Evolutionary conservation across 2,329 filamentous ascomycete species (phyloP), one percentile per base, ranked within the genome.

Genomic region (Neobulgaria alba): DNA sequence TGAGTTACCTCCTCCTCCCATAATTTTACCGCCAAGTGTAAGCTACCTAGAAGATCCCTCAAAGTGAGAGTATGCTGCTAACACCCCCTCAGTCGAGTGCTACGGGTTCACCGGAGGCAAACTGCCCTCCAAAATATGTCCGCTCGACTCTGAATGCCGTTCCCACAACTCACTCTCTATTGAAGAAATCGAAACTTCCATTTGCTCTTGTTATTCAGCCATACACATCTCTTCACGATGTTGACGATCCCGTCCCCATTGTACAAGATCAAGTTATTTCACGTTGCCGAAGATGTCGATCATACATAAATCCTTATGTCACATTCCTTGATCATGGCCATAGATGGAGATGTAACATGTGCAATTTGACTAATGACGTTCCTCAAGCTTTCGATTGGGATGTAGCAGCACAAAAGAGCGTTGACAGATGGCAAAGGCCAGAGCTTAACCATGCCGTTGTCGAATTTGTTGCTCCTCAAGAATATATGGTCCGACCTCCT

Each of bases 361-460:
- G 92, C 65, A 96, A 95, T 64, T 72, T 98, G 50, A 95, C 89
- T 54, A 98, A 98, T 61, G 92, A 98, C 56, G 90, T 96, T 29
- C 92, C 92, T n/a, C 92, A 98, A 65, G 89, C 89, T 29, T 98
- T 98, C 53, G 92, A 98, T 62, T 98, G 92, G 92, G 92, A 98
- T 64, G 82, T 87, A 23, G 82, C 86, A 33, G 73, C 88, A 40
- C 90, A 96, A 64, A 89, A 94, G 69, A 84, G 79, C 38, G 82
- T 93, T 37, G 90, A 98, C 61, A 73, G 92, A 59, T 94, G 92
- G 84, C 82, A 93, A 62, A 75, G 92, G 54, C 76, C 87, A 29
- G 92, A 98, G 61, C 72, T 98, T 46, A 98, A 98, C 67, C 83
- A 95, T 60, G 77, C 88, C n/a, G 88, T 96, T 26, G 89, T 95